Evolutionary conservation across 108 stramenopile species (phyloP).

Genomic region (Skeletonema costatum): DNA sequence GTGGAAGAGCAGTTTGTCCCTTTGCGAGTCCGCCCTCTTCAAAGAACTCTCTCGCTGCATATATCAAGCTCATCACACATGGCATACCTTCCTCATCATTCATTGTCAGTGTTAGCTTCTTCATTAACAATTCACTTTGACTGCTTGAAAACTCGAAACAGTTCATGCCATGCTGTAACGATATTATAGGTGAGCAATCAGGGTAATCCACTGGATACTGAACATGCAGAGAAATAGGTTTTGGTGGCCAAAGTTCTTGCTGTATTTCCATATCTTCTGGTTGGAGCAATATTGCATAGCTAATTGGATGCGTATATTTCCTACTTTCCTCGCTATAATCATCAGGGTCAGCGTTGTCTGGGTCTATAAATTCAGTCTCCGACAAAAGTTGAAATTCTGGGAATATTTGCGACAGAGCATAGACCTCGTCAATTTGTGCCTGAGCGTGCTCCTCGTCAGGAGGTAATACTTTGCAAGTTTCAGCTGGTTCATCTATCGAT

Average conservation of each 20-base stretch:
- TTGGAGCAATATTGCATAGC: slow-evolving; percentile 55
- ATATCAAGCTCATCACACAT: slow-evolving; percentile 66
- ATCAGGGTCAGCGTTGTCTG: slow-evolving; percentile 12
- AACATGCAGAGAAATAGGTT: slow-evolving; percentile 47
- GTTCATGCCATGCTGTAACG: slow-evolving; percentile 70
- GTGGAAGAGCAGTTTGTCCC: not conserved
- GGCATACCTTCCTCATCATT: slow-evolving; percentile 70
- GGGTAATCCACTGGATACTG: slow-evolving; percentile 73
- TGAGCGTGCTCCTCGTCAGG: slow-evolving; percentile 70
- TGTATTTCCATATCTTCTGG: slow-evolving; percentile 36
- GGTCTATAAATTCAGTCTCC: slow-evolving; percentile 1
- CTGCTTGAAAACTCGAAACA: slow-evolving; percentile 61
- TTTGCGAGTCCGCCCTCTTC: slow-evolving; percentile 44
- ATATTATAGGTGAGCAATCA: slow-evolving; percentile 49
- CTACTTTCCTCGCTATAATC: slow-evolving; percentile 27
- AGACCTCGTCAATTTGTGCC: slow-evolving; percentile 73
- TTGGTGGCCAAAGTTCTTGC: slow-evolving; percentile 64
- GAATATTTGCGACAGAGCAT: slow-evolving; percentile 73
- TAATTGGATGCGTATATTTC: slow-evolving; percentile 59
- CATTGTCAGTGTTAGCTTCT: slow-evolving; percentile 41
- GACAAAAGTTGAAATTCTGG: slow-evolving; percentile 71
- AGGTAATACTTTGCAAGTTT: slow-evolving; percentile 3
- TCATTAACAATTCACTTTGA: slow-evolving; percentile 38
- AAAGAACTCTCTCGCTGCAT: slow-evolving; percentile 76
- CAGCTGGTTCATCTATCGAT: not conserved